Evolutionary conservation across 1,284 basidiomycete species (phyloP), one percentile per base, ranked within the genome.

Genomic region (Ceratobasidium sp.): DNA sequence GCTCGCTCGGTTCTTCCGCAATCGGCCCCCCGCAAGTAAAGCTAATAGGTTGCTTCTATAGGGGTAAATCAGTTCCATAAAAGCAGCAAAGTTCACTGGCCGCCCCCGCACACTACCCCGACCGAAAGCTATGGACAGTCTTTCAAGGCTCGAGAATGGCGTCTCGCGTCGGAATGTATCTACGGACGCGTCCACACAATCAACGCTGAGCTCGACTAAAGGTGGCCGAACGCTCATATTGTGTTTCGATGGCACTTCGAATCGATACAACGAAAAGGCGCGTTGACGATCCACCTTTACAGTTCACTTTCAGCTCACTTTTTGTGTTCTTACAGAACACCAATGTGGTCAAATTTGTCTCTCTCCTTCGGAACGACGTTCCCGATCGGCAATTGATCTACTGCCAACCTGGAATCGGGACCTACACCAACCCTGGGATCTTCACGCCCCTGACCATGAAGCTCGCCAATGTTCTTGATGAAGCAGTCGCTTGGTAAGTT

Each of bases 401-500:
- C 39, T 64, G 53, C 39, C 60, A 64, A 44, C 60, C 68, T 52
- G 72, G 70, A 50, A 56, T 71, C 23, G 69, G 69, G 4, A 72
- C 72, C 11, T 72, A 71, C 53, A 57, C 56, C 21, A 69, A 59
- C 23, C 70, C 60, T 2, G 69, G 62, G 33, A 67, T 53, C 6
- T 68, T 69, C 27, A 58, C 68, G 16, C 57, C 68, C 30, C 14
- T 69, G 14, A 30, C 50, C 7, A 56, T 69, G 54, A 54, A 56
- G 33, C 41, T 72, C 14, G 69, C 71, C n/a, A 72, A 69, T 41
- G 25, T 56, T 11, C 23, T 66, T 8, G 71, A 70, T 42, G 52
- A 60, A 16, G 64, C 47, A 2, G 41, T 72, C 30, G 71, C 71
- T 30, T 72, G 68, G 69, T 71, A 50, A 41, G 68, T 68, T 39